Conservation (phyloP, 495 filamentous ascomycete species). For the Penicillium pulvis region DNA sequence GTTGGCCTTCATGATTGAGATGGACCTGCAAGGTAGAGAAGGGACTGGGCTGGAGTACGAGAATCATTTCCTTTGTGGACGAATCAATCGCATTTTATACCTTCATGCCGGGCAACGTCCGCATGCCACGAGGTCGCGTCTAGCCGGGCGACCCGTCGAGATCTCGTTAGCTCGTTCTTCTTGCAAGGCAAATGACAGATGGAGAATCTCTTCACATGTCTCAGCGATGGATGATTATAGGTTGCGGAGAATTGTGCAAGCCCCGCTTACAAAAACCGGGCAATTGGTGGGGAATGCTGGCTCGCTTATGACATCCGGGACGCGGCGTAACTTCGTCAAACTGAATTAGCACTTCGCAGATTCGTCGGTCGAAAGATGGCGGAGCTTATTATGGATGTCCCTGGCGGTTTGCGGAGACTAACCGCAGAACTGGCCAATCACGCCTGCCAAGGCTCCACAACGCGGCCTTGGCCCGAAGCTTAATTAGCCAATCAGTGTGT, state of each 20-base stretch:
- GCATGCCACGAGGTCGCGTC: not conserved
- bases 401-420: not conserved
- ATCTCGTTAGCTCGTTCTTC: not conserved
- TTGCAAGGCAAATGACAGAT: slow-evolving; percentile 10
- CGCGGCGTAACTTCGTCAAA: not conserved
- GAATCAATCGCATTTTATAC: slow-evolving; percentile 7
- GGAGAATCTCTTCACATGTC: slow-evolving; percentile 9
- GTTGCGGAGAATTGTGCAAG: not conserved
- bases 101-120: slow-evolving; percentile 1
- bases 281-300: not conserved
- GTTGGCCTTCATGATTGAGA: slow-evolving; percentile 26
- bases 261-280: slow-evolving; percentile 3
- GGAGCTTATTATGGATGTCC: not conserved
- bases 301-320: not conserved
- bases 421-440: slow-evolving; percentile 4
- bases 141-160: not conserved
- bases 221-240: slow-evolving; percentile 6
- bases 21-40: slow-evolving; percentile 3
- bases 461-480: slow-evolving; percentile 6
- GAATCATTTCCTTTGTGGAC: slow-evolving; percentile 16
- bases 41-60: slow-evolving; percentile 9
- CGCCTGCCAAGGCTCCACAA: not conserved
- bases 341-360: slow-evolving; percentile 2
- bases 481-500: not conserved
- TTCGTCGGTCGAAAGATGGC: not conserved